Conservation (phyloP, 1,139 yeast species). For the Magnusiomyces ingens region DNA sequence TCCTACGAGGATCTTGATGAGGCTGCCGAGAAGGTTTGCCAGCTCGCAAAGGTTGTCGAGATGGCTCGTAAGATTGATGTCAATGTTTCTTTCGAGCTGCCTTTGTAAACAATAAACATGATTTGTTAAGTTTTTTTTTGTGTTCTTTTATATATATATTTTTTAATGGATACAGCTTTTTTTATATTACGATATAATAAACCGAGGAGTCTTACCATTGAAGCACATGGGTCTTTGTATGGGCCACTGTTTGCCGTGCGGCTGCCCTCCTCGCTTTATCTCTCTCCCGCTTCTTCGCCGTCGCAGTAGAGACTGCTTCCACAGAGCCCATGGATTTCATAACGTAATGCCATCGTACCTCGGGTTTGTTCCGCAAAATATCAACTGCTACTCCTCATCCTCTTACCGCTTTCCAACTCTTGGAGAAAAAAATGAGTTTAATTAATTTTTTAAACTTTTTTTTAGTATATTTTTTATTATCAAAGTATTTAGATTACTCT, state of each 20-base stretch:
- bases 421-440: neutral
- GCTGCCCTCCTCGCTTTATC: too few species aligned
- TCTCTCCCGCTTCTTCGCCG: too few species aligned
- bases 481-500: neutral
- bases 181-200: too few species aligned
- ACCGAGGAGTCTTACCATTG: too few species aligned
- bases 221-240: too few species aligned
- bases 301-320: too few species aligned
- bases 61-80: constrained; percentile 45
- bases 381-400: too few species aligned
- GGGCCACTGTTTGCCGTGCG: too few species aligned
- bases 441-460: neutral
- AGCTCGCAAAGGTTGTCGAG: constrained; percentile 49
- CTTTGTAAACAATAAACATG: constrained; percentile 29
- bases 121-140: neutral
- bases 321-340: too few species aligned
- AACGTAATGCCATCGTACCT: too few species aligned
- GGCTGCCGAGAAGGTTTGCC: constrained; percentile 94
- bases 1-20: constrained; percentile 91
- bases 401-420: too few species aligned
- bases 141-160: neutral
- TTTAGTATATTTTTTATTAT: neutral
- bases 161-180: neutral
- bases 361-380: too few species aligned
- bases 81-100: constrained; percentile 44